phyloP scores from a whole-genome alignment of 768 basidiomycete species.

The Trametes cubensis region DNA sequence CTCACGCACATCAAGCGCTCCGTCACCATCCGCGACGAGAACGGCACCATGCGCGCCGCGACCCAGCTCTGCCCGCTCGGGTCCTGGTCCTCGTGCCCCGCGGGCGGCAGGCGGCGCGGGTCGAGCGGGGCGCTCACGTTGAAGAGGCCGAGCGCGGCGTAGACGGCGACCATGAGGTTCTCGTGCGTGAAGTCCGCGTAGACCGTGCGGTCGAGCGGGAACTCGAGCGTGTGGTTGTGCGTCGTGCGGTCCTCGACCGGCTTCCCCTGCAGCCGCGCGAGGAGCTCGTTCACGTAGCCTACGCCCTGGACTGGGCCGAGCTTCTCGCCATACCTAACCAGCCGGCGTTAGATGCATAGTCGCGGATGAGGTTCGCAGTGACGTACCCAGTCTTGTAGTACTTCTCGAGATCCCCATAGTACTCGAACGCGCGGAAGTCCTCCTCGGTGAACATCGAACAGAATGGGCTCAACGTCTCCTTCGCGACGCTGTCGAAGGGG shows the following conservation, averaged over 20 bases:
- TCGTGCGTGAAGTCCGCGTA: constrained; percentile 85
- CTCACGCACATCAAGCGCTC: constrained; percentile 62
- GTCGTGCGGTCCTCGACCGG: constrained; percentile 72
- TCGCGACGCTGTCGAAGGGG: constrained; percentile 75
- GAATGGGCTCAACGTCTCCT: constrained; percentile 57
- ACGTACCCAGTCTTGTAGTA: constrained; percentile 76
- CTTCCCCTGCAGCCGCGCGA: constrained; percentile 71
- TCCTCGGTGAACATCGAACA: constrained; percentile 67
- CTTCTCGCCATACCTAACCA: constrained; percentile 59
- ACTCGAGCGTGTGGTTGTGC: constrained; percentile 79
- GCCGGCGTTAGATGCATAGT: constrained; percentile 37
- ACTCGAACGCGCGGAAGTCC: constrained; percentile 72
- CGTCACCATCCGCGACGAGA: constrained; percentile 71
- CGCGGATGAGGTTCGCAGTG: background rate
- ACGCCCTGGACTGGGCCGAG: constrained; percentile 81
- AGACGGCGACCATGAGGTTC: constrained; percentile 81
- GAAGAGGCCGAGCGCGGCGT: constrained; percentile 56
- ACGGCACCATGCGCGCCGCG: constrained; percentile 67
- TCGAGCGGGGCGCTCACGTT: constrained; percentile 26
- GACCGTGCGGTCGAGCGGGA: constrained; percentile 66
- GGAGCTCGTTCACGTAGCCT: constrained; percentile 87
- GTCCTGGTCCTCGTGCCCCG: background rate
- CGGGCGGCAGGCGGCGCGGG: constrained; percentile 8
- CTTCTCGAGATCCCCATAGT: constrained; percentile 72
- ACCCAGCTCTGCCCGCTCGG: constrained; percentile 44